Percentiles rank a stretch among this genome's conserved stretches.
Evolutionary conservation across 768 basidiomycete genomes (phyloP).

Genomic region (Termitomyces sp.): DNA sequence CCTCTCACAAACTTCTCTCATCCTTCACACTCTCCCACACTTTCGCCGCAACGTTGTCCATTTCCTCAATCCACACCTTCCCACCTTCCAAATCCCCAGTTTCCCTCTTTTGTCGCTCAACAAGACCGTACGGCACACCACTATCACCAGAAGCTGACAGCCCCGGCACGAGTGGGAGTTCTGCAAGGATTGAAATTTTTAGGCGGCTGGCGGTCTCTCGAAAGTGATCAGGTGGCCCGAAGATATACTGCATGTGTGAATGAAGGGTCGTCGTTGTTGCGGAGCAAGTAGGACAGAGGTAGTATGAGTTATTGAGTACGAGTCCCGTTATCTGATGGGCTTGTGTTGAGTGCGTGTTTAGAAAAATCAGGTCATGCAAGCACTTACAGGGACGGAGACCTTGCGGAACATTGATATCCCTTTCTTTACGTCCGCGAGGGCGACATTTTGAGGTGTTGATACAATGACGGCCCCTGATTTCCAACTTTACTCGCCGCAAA

Average conservation of each 20-base stretch:
- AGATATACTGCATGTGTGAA: constrained; percentile 46
- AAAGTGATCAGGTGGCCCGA: constrained; percentile 68
- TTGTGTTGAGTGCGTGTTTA: background rate
- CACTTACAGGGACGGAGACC: constrained; percentile 75
- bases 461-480: constrained; percentile 82
- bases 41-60: constrained; percentile 11
- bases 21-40: constrained; percentile 7
- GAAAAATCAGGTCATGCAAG: background rate
- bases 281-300: constrained; percentile 69
- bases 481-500: background rate
- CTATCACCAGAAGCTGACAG: constrained; percentile 71
- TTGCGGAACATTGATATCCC: constrained; percentile 92
- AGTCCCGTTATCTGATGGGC: constrained; percentile 71
- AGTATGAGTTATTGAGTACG: constrained; percentile 85
- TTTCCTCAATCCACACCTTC: constrained; percentile 13
- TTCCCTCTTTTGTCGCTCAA: constrained; percentile 11
- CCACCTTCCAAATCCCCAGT: constrained; percentile 9
- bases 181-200: constrained; percentile 62
- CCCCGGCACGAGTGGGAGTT: constrained; percentile 72
- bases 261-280: constrained; percentile 15
- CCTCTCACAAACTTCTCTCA: background rate
- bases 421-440: constrained; percentile 86
- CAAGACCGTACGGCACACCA: constrained; percentile 33
- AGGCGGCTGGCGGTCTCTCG: constrained; percentile 51
- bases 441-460: constrained; percentile 94